A percentile compares a stretch with the other conserved stretches of the same genome.
Conservation (phyloP, 192 early-diverging fungal genomes). For the Coemansia sp. region DNA sequence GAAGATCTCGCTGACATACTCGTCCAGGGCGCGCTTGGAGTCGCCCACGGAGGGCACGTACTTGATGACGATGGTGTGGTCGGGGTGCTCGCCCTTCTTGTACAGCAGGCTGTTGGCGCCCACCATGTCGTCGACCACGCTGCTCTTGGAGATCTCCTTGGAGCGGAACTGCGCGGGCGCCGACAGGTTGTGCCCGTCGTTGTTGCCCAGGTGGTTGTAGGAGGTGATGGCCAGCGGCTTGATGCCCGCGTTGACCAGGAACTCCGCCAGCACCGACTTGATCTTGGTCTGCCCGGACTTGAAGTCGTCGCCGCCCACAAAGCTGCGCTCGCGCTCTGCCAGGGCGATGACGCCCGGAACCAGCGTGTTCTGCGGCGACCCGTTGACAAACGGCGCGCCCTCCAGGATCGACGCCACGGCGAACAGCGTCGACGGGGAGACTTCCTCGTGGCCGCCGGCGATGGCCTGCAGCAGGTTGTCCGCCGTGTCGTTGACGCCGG, state of each 20-base stretch:
- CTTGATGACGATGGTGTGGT: conserved; percentile 96
- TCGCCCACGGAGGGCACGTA: conserved; percentile 96
- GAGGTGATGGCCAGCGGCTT: conserved; percentile 94
- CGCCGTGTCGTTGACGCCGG: conserved; percentile 96
- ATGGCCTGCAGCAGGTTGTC: conserved; percentile 87
- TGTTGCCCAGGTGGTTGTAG: conserved; percentile 99
- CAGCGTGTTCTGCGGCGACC: conserved; percentile 99
- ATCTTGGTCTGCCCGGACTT: conserved; percentile 99
- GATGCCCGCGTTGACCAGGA: conserved; percentile 97
- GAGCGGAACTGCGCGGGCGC: conserved; percentile 97
- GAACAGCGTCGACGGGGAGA: conserved; percentile 95
- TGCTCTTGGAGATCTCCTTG: conserved; percentile 99
- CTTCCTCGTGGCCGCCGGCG: conserved; percentile 77
- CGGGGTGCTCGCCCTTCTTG: conserved; percentile 73
- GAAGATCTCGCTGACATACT: conserved; percentile 98
- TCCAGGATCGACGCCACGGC: conserved; percentile 95
- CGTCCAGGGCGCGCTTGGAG: conserved; percentile 97
- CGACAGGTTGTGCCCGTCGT: conserved; percentile 97
- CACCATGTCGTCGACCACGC: conserved; percentile 99
- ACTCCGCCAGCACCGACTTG: conserved; percentile 98
- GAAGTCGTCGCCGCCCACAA: conserved; percentile 99
- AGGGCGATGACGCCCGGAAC: conserved; percentile 91
- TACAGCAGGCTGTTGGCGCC: conserved; percentile 90
- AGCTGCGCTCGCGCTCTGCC: conserved; percentile 82
- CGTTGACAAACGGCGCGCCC: conserved; percentile 96